Evolutionary conservation across 345 rosid genomes (phyloP), one percentile per base, ranked within the genome.

Genomic region (Aurinia saxatilis): DNA sequence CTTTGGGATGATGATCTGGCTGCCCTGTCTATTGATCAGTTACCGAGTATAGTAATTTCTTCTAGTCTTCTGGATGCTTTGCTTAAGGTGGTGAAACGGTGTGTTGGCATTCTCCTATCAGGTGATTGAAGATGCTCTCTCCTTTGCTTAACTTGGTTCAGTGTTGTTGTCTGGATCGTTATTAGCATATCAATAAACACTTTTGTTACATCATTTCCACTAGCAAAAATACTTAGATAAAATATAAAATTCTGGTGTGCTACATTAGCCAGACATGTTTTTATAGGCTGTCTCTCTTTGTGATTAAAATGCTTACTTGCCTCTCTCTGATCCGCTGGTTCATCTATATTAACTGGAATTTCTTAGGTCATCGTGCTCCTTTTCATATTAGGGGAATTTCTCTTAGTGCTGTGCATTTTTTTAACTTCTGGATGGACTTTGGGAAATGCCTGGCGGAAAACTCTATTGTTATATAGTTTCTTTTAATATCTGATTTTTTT

Each of bases 1-100:
- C 86, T 93, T 65, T 73, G 63, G 46, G 97, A 93, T 77, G 82
- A 80, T 72, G 99, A 93, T 74, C 73, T 93, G 50, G 75, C 84
- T 60, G 88, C 88, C 65, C 66, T 90, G 52, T 79, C 87, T 53
- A 38, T 93, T 36, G 81, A 84, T 55, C 84, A 81, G 37, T 72
- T 88, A 66, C 69, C 90, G 16, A 81, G 74, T 60, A 58, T 80
- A 30, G 49, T 85, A 39, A 80, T 62, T 55, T 68, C 80, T 63
- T 63, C 74, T 31, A 80, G 79, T 78, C 77, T 90, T 66, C 79
- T 85, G 39, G 72, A 79, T 72, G 87, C 82, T 21, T 67, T 90
- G 73, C 68, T 52, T 58, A 57, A 67, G 12, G 75, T 79, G 63
- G 75, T 86, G 59, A 79, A 76, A 68, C 82, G 81, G 74, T 85